Percentiles rank a stretch among this genome's conserved stretches.
phyloP scores from a whole-genome alignment of 2,329 filamentous ascomycete species.

The Alternaria gansuensis region DNA sequence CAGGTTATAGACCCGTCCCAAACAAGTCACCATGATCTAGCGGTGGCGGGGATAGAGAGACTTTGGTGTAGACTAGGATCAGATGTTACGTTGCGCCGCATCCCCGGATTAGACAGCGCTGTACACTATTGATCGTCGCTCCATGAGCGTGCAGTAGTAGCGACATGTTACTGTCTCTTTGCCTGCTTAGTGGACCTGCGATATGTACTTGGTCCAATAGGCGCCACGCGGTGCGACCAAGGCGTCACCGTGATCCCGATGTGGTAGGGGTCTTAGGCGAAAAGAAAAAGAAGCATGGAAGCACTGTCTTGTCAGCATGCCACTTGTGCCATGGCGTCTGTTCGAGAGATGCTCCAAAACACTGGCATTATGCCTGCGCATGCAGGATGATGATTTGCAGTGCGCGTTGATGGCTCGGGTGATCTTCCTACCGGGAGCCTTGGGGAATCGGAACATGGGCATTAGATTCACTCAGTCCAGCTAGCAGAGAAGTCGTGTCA shows the following conservation, averaged over 20 bases:
- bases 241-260: slow-evolving; percentile 34
- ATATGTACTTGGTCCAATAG: slow-evolving; percentile 37
- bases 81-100: slow-evolving; percentile 46
- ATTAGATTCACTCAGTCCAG: slow-evolving; percentile 40
- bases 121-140: slow-evolving; percentile 36
- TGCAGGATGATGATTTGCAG: slow-evolving; percentile 41
- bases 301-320: slow-evolving; percentile 44
- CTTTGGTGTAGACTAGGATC: slow-evolving; percentile 35
- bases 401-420: slow-evolving; percentile 26
- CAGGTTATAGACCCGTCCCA: slow-evolving; percentile 30
- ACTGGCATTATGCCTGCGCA: slow-evolving; percentile 33
- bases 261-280: slow-evolving; percentile 37
- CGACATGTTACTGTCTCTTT: slow-evolving; percentile 38
- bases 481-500: slow-evolving; percentile 44
- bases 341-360: slow-evolving; percentile 45
- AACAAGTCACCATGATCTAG: slow-evolving; percentile 26
- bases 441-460: slow-evolving; percentile 39
- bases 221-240: slow-evolving; percentile 25
- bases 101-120: slow-evolving; percentile 40
- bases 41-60: slow-evolving; percentile 36
- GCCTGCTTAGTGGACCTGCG: slow-evolving; percentile 32
- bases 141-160: slow-evolving; percentile 34
- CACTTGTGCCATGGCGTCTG: slow-evolving; percentile 36
- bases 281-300: slow-evolving; percentile 46
- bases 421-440: slow-evolving; percentile 30